Evolutionary conservation across 1,284 basidiomycete genomes (phyloP), one percentile per base, ranked within the genome.

Genomic region (Salmacisia buchloeana): DNA sequence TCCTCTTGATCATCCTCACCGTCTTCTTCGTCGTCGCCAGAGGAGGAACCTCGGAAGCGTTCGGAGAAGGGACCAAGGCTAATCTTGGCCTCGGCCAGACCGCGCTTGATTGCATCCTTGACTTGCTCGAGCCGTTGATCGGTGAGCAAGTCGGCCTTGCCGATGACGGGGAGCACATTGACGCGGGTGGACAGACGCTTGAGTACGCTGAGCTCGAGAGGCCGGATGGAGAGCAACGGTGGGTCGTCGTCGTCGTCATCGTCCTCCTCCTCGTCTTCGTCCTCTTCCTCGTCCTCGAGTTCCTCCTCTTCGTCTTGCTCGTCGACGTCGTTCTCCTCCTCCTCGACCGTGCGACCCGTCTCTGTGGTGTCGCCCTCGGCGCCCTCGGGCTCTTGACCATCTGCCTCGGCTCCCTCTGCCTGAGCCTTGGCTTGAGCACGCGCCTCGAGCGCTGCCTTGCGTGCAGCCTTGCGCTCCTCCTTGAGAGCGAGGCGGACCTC

Each of bases 81-180:
- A 45, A 46, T 35, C 10, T 25, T 31, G 10, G 38, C 46, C 7
- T 41, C 58, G 57, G 81, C 81, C 52, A 92, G 81, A 63, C 87
- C 88, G 56, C 81, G 83, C 56, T 85, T 84, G 35, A 91, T 84
- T 39, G 87, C 87, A 62, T 83, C 81, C 81, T 90, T 90, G 63
- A 89, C 83, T 45, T 84, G 83, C 34, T 80, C 79, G 46, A 91
- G 82, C 67, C 84, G 86, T 65, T 85, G 85, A 74, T 90, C 87
- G 39, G 90, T 91, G 63, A 91, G 82, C 27, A 87, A 88, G 78
- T 91, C 90, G 4, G 89, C 83, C 63, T 83, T 88, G 12, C 87
- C 87, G 67, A 91, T 84, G 58, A 91, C 84, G 45, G 90, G 89
- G 35, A 91, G 83, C 13, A 91, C 84, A 72, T 91, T 91, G 59